Conservation (phyloP, 1,284 basidiomycete genomes). For the Microbotryum violaceum region DNA sequence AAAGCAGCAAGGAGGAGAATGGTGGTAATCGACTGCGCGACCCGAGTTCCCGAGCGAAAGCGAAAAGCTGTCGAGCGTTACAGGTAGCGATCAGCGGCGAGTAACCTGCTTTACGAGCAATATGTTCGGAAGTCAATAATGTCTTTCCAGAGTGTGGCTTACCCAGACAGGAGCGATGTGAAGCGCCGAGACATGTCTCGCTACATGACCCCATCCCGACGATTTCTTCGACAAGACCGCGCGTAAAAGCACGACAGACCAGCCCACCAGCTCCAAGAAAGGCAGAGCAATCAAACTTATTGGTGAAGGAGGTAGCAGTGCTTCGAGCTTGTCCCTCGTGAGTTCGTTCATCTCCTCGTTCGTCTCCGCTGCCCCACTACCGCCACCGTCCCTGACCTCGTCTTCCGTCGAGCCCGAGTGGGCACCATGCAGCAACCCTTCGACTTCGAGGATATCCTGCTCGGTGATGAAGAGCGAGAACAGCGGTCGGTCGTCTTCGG, state of each 20-base stretch:
- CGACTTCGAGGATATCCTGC: conserved; percentile 3
- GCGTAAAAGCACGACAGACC: not conserved
- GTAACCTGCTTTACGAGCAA: not conserved
- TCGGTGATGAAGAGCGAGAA: conserved; percentile 4
- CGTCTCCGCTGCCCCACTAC: not conserved
- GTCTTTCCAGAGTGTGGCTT: too few relatives aligned
- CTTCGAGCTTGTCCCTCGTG: not conserved
- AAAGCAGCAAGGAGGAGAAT: conserved; percentile 52
- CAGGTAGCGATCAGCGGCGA: not conserved
- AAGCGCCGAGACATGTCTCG: too few relatives aligned
- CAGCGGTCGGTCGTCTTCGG: too few relatives aligned
- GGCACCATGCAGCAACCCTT: not conserved
- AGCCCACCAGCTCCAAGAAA: not conserved
- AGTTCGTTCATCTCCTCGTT: not conserved
- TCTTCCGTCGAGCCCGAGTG: too few relatives aligned
- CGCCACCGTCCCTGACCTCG: too few relatives aligned
- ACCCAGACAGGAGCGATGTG: too few relatives aligned
- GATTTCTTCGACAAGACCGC: too few relatives aligned
- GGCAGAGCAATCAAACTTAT: not conserved
- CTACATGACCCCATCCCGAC: too few relatives aligned
- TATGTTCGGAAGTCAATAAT: not conserved
- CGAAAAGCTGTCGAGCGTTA: not conserved
- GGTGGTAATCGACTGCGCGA: conserved; percentile 40
- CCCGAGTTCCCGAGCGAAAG: not conserved
- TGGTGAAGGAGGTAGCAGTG: conserved; percentile 2